Evolutionary conservation across 2,329 filamentous ascomycete genomes (phyloP).

Genomic region (Arachnomyces sp.): DNA sequence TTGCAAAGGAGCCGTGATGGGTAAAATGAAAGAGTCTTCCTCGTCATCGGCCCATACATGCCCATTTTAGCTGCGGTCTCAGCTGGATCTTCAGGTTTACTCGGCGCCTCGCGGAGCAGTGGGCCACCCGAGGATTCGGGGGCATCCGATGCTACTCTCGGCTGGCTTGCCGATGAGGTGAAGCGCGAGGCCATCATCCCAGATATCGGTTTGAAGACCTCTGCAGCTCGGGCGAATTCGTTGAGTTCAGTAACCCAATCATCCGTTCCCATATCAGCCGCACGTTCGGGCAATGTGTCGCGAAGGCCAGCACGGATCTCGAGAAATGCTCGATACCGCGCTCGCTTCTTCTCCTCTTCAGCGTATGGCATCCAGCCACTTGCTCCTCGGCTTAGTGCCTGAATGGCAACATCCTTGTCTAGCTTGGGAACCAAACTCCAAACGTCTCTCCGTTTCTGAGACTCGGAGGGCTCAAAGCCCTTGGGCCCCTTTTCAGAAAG

Average conservation of each 20-base stretch:
- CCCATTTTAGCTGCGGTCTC: slow-evolving; percentile 79
- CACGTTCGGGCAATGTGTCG: slow-evolving; percentile 50
- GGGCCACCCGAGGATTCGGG: slow-evolving; percentile 21
- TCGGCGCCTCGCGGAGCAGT: slow-evolving; percentile 41
- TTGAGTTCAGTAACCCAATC: slow-evolving; percentile 73
- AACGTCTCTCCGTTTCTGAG: slow-evolving; percentile 52
- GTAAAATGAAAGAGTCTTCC: slow-evolving; percentile 62
- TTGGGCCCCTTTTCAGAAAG: slow-evolving; percentile 62
- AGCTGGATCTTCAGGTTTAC: slow-evolving; percentile 64
- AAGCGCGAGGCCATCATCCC: slow-evolving; percentile 91
- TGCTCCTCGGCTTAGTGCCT: slow-evolving; percentile 57
- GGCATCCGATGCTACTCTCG: slow-evolving; percentile 32
- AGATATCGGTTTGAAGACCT: slow-evolving; percentile 84
- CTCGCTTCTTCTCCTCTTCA: slow-evolving; percentile 69
- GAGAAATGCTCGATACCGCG: slow-evolving; percentile 74
- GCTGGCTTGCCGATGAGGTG: slow-evolving; percentile 55
- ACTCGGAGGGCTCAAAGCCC: slow-evolving; percentile 55
- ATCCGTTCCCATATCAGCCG: slow-evolving; percentile 47
- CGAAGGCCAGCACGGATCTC: slow-evolving; percentile 62
- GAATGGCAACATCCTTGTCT: slow-evolving; percentile 58
- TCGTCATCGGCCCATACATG: slow-evolving; percentile 87
- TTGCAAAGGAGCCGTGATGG: slow-evolving; percentile 86
- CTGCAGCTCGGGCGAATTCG: slow-evolving; percentile 65
- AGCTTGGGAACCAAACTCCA: slow-evolving; percentile 54
- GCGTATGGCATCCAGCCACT: slow-evolving; percentile 73